phyloP scores from a whole-genome alignment of 345 rosid species.

The Hypericum androsaemum region DNA sequence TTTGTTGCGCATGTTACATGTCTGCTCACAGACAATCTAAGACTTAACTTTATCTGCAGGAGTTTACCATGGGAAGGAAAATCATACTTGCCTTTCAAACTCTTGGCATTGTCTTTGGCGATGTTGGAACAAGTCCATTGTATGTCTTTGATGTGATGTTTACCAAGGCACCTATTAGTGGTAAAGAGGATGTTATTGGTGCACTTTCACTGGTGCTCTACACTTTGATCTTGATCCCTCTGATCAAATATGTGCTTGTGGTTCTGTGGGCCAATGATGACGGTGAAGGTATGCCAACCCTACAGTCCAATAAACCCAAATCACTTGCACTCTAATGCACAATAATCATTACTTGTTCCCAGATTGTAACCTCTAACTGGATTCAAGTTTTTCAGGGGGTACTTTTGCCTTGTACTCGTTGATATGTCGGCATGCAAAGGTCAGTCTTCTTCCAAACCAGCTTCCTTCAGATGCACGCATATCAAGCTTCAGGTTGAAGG shows the following conservation, averaged over 20 bases:
- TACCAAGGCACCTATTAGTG: conserved; percentile 71
- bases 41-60: conserved; percentile 38
- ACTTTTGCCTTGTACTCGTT: conserved; percentile 94
- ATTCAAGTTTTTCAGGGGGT: conserved; percentile 48
- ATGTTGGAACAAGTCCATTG: conserved; percentile 96
- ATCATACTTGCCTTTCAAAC: conserved; percentile 84
- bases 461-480: conserved; percentile 93
- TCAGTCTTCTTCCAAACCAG: conserved; percentile 93
- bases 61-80: conserved; percentile 60
- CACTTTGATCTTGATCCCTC: conserved; percentile 79
- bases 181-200: conserved; percentile 80
- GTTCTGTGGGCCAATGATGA: conserved; percentile 99
- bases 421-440: conserved; percentile 94
- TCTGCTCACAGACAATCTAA: neutral
- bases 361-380: neutral
- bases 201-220: conserved; percentile 86
- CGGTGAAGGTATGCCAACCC: conserved; percentile 67
- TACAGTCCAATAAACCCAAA: too few relatives aligned
- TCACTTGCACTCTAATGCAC: too few relatives aligned
- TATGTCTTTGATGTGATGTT: conserved; percentile 95
- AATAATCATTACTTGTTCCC: too few relatives aligned
- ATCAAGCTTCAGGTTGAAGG: conserved; percentile 94
- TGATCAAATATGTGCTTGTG: conserved; percentile 84
- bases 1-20: neutral
- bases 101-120: conserved; percentile 94